Conservation (phyloP, 1,284 basidiomycete species). For the Chalciporus sp. region DNA sequence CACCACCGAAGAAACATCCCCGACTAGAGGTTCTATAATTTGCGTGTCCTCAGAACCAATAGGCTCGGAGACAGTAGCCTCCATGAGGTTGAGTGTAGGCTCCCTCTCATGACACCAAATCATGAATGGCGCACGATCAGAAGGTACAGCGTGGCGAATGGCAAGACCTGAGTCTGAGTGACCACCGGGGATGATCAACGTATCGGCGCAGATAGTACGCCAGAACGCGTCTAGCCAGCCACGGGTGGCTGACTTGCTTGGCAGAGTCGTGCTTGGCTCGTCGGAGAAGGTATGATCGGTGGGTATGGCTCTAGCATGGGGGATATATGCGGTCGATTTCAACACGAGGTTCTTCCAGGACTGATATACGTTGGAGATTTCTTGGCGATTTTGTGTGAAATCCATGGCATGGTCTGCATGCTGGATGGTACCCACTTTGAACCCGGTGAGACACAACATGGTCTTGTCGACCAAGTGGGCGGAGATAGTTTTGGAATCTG, state of each 20-base stretch:
- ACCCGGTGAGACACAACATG: not conserved
- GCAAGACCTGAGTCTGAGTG: not conserved
- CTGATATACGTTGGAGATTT: not conserved
- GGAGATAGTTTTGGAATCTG: not conserved
- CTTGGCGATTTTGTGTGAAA: not conserved
- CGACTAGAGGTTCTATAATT: not conserved
- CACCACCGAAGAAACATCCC: not conserved
- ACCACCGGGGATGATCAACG: not conserved
- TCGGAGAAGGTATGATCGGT: not conserved
- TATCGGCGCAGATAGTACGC: not conserved
- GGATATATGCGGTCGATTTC: not conserved
- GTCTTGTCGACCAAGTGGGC: not conserved
- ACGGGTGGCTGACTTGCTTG: not conserved
- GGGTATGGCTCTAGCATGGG: too few relatives aligned
- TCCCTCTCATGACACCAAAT: not conserved
- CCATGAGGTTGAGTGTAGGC: not conserved
- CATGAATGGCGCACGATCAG: not conserved
- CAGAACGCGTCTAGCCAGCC: not conserved
- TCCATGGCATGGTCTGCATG: not conserved
- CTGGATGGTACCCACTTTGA: not conserved
- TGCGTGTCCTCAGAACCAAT: not conserved
- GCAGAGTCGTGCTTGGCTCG: not conserved
- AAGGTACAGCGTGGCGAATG: not conserved
- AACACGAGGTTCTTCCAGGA: not conserved
- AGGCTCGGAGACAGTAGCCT: not conserved